Conservation (phyloP, 352 stramenopile genomes). For the Thalassiosira pacifica region DNA sequence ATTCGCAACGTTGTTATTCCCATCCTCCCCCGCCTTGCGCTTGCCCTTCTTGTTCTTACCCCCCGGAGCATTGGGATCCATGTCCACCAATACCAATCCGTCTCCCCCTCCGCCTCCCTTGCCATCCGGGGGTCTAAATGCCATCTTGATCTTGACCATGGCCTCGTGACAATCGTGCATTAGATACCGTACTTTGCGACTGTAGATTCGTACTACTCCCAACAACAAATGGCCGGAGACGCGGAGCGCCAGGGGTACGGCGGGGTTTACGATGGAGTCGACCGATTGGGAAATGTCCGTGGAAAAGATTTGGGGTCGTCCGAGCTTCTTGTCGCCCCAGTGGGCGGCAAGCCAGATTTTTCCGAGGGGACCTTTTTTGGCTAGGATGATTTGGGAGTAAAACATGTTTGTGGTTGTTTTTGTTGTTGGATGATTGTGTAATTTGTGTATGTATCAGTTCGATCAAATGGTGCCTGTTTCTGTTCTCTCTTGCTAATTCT, state of each 20-base stretch:
- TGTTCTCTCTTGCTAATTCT: too few relatives aligned
- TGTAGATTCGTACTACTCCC: conserved; percentile 99
- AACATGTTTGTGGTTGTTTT: conserved; percentile 91
- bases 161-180: conserved; percentile 98
- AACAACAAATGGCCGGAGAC: conserved; percentile 98
- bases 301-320: conserved; percentile 97
- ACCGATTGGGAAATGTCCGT: conserved; percentile 97
- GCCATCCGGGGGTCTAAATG: conserved; percentile 84
- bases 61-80: conserved; percentile 47
- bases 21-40: conserved; percentile 13
- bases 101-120: conserved; percentile 24
- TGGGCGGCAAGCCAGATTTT: conserved; percentile 99
- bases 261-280: conserved; percentile 96
- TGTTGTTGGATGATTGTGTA: not conserved
- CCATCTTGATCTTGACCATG: conserved; percentile 99
- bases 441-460: too few relatives aligned
- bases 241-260: conserved; percentile 95
- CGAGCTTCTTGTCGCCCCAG: conserved; percentile 99
- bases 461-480: too few relatives aligned
- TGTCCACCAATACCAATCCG: conserved; percentile 53
- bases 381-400: conserved; percentile 99
- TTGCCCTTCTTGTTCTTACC: conserved; percentile 27
- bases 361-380: conserved; percentile 98
- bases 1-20: conserved; percentile 72
- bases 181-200: conserved; percentile 97